Percentiles rank a stretch among this genome's conserved stretches.
Evolutionary conservation across 2,329 filamentous ascomycete species (phyloP).

Genomic region (Furcasterigmium sp.): DNA sequence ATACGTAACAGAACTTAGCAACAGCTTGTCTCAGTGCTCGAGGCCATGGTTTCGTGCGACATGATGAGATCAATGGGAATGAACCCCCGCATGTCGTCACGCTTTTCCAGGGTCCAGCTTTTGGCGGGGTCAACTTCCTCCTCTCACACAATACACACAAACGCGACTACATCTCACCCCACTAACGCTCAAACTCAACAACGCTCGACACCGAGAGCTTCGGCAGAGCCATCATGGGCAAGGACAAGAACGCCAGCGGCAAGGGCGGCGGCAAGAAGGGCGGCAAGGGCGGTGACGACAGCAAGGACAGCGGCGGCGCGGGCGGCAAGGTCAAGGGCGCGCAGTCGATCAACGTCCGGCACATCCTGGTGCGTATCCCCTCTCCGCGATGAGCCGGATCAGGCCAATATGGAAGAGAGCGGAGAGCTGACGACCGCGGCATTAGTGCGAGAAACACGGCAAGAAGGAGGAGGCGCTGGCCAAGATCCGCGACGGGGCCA

Average conservation of each 20-base stretch:
- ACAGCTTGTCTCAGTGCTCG: too few species aligned
- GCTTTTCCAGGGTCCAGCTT: not conserved
- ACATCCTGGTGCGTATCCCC: slow-evolving; percentile 52
- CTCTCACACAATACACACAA: too few species aligned
- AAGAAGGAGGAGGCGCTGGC: slow-evolving; percentile 72
- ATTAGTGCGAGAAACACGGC: slow-evolving; percentile 72
- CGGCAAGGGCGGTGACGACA: slow-evolving; percentile 22
- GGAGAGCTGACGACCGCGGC: too few species aligned
- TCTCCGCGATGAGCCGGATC: not conserved
- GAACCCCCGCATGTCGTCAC: not conserved
- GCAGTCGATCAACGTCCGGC: slow-evolving; percentile 67
- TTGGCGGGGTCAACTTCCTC: not conserved
- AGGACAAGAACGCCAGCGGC: slow-evolving; percentile 29
- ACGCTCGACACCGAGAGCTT: too few species aligned
- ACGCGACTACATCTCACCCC: not conserved
- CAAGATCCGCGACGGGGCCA: slow-evolving; percentile 60
- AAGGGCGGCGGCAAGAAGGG: slow-evolving; percentile 28
- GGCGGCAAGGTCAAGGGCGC: slow-evolving; percentile 51
- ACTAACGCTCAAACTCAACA: not conserved
- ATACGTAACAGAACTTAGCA: too few species aligned
- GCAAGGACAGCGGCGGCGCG: slow-evolving; percentile 26
- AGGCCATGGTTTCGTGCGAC: too few species aligned
- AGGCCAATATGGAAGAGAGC: too few species aligned
- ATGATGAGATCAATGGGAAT: too few species aligned
- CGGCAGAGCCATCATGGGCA: slow-evolving; percentile 8